These are phyloP conservation scores for Aspergillus biplanus DNA, from an alignment of 495 filamentous ascomycete species.

Conservation along the genomic window DNA sequence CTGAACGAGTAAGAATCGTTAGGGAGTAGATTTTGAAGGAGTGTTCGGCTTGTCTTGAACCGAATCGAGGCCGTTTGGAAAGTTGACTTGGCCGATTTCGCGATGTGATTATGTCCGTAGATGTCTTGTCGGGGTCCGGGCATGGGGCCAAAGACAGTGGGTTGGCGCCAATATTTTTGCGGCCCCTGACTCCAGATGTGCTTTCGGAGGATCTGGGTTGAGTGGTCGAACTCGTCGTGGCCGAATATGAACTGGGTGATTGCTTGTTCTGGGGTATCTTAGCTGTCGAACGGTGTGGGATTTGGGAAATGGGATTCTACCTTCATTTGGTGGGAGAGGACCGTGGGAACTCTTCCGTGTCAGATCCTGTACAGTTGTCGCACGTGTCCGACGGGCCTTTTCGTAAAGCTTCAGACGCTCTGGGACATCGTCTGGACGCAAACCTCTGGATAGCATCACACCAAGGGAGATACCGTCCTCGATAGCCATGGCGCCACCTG, in stretches of 20 bases:
- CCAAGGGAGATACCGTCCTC: slow-evolving; percentile 64
- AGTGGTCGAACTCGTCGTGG: slow-evolving; percentile 62
- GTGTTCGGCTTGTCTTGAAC: slow-evolving; percentile 60
- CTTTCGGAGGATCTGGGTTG: slow-evolving; percentile 51
- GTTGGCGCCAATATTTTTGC: slow-evolving; percentile 53
- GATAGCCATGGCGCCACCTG: slow-evolving; percentile 60
- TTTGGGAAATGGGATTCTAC: slow-evolving; percentile 14
- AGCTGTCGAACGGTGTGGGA: not conserved
- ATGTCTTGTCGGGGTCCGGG: slow-evolving; percentile 55
- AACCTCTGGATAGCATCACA: slow-evolving; percentile 52
- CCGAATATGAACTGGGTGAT: slow-evolving; percentile 61
- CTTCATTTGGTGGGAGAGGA: slow-evolving; percentile 23
- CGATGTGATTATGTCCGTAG: slow-evolving; percentile 29
- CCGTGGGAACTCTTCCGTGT: slow-evolving; percentile 36
- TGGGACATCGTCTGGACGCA: slow-evolving; percentile 43
- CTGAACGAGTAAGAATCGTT: slow-evolving; percentile 47
- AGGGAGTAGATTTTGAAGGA: slow-evolving; percentile 61
- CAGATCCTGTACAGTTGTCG: slow-evolving; percentile 59
- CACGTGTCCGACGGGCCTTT: slow-evolving; percentile 55
- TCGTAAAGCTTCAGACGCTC: slow-evolving; percentile 62
- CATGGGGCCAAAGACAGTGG: slow-evolving; percentile 60
- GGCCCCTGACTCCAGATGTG: slow-evolving; percentile 46
- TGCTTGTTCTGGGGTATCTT: slow-evolving; percentile 39
- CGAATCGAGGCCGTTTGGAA: slow-evolving; percentile 57
- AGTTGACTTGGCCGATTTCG: slow-evolving; percentile 36